Base-by-base conservation (phyloP, 108 stramenopile species). In the Cylindrotheca closterium region DNA sequence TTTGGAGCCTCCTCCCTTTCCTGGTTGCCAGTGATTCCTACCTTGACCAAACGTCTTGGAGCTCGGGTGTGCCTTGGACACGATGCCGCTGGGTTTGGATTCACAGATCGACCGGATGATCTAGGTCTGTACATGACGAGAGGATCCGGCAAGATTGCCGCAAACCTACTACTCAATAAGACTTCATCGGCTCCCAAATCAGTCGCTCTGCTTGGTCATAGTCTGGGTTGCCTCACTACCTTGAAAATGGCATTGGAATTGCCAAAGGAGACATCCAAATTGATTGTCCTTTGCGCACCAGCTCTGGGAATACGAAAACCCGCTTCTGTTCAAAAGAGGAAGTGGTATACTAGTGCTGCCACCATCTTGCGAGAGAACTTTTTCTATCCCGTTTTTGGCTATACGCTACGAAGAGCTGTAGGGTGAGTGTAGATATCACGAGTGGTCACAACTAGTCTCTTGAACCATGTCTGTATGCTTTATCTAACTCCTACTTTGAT, bases 1-100 rank as follows among this genome's bases (percentile, higher is more conserved):
- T 93, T 93, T 63, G 92, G 92, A 2, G 92, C 92, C 27, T 86
- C 83, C 15, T 89, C 88, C 5, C 71, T 93, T 26, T 92, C 73
- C 22, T 85, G 77, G 87, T 61, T 70, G 56, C 74, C 67, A 70
- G 87, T 63, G 48, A 63, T 81, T 51, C 73, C 56, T 56, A 68
- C 68, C 28, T 78, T 73, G 65, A 82, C 47, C 62, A 67, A 63
- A 45, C 76, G 68, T 32, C 30, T 86, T 27, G 60, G 66, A 31
- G 77, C 80, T 25, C 29, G 62, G 25, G 68, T 79, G 21, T 84
- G 70, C 26, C 28, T 88, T 17, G 88, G 79, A 0, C 92, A 93
- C 63, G 92, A 93, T 70, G 85, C 88, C 7, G 74, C 77, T 2
- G 92, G 92, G 2, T 93, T 93, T 73, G 92, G 92, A 17, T 88